phyloP scores from a whole-genome alignment of 495 filamentous ascomycete genomes.

The Xylaria intraflava region DNA sequence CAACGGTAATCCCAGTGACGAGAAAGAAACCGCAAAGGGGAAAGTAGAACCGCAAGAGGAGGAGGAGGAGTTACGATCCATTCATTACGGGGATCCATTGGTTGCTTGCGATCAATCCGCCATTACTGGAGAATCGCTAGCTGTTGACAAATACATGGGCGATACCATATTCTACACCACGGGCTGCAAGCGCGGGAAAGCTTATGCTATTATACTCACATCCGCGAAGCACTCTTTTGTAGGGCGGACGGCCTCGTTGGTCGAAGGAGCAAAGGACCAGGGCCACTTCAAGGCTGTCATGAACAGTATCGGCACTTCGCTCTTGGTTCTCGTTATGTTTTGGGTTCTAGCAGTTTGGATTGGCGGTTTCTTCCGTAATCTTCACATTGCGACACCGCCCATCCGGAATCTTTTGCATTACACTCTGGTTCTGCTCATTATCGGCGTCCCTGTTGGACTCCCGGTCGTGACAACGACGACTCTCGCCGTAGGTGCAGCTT shows the following conservation, averaged over 20 bases:
- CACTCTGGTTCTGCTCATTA: slow-evolving; percentile 79
- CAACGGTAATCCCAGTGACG: slow-evolving; percentile 2
- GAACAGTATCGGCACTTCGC: slow-evolving; percentile 73
- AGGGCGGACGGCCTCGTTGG: slow-evolving; percentile 75
- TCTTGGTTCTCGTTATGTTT: slow-evolving; percentile 73
- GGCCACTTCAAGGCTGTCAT: slow-evolving; percentile 89
- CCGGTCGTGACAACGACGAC: slow-evolving; percentile 93
- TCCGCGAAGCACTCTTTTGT: slow-evolving; percentile 84
- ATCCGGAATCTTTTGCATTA: slow-evolving; percentile 61
- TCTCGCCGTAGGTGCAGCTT: slow-evolving; percentile 90
- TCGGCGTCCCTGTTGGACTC: slow-evolving; percentile 93
- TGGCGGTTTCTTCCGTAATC: slow-evolving; percentile 75
- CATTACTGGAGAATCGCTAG: slow-evolving; percentile 87
- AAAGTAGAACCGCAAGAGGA: slow-evolving; percentile 63
- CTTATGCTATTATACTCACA: slow-evolving; percentile 68
- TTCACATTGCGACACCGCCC: slow-evolving; percentile 48
- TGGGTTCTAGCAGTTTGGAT: slow-evolving; percentile 78
- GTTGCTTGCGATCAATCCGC: slow-evolving; percentile 87
- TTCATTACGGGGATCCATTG: slow-evolving; percentile 67
- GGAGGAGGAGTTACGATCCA: slow-evolving; percentile 59
- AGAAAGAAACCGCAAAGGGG: slow-evolving; percentile 5
- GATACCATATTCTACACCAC: slow-evolving; percentile 78
- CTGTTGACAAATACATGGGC: slow-evolving; percentile 75
- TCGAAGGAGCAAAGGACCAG: slow-evolving; percentile 60
- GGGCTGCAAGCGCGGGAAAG: slow-evolving; percentile 79